Base-by-base conservation (phyloP, 1,284 basidiomycete species). In the Meira miltonrushii region DNA sequence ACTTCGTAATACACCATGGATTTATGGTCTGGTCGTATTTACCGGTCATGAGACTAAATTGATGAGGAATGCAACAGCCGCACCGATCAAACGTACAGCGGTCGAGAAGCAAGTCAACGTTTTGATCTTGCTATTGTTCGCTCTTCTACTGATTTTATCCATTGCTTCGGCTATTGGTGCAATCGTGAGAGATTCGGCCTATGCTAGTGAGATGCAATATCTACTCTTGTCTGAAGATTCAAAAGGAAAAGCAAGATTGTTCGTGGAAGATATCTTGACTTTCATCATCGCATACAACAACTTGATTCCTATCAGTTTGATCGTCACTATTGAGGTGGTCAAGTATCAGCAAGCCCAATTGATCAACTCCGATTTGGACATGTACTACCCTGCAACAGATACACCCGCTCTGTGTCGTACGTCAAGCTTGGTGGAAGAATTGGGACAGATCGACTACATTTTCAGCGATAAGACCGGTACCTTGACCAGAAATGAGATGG, bases 281-380 rank as follows among this genome's bases (percentile, higher is more conserved):
- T 99, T 97, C 81, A 91, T 98, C 80, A 96, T 98, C 78, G 84
- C 96, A 41, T 96, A 97, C 83, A 98, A 97, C 83, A 98, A 98
- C 81, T 83, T 99, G 70, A 97, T 98, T 66, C 95, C 95, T 7
- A 99, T 99, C 77, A 98, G 94, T 17, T 86, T 99, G 67, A 95
- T 98, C 75, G 94, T 99, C 73, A 97, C 95, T 1, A 97, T 98
- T 88, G 95, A 99, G 81, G 89, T 98, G 28, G 95, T 98, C 82
- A 97, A 97, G 79, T 97, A 88, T 75, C 92, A 96, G 79, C 95
- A 97, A 80, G 93, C 95, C 0, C 87, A 89, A 53, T 85, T 97
- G 57, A 98, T 98, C 83, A 98, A 97, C 79, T 92, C 87, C 39
- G 95, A 98, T 79, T 69, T 81, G 50, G 79, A 81, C 64, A 80